These are phyloP conservation scores for Hymenochaete sp. DNA, from an alignment of 1,284 basidiomycete genomes.

Conservation along the genomic window DNA sequence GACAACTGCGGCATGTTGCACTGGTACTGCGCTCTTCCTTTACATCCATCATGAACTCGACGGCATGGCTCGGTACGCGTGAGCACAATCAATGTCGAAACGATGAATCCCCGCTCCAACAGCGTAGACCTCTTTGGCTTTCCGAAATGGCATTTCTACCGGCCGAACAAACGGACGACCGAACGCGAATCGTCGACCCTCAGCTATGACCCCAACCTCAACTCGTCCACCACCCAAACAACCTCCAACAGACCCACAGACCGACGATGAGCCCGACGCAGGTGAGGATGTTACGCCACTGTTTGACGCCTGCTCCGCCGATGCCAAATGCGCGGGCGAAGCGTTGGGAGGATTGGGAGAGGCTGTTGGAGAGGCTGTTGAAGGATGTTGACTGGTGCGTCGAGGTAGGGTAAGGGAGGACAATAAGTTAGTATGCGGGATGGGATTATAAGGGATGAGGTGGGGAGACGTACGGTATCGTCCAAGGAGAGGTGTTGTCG, in stretches of 20 bases:
- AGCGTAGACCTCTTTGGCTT: too few relatives aligned
- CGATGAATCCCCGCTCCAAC: too few relatives aligned
- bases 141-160: too few relatives aligned
- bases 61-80: too few relatives aligned
- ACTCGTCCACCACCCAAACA: conserved; percentile 26
- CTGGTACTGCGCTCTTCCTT: too few relatives aligned
- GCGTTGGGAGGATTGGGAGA: conserved; percentile 55
- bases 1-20: too few relatives aligned
- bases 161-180: too few relatives aligned
- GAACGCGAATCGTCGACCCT: too few relatives aligned
- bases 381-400: conserved; percentile 52
- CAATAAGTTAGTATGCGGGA: background rate
- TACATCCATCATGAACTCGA: too few relatives aligned
- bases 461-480: conserved; percentile 46
- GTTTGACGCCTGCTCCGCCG: conserved; percentile 53
- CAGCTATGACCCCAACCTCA: too few relatives aligned
- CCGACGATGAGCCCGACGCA: conserved; percentile 38
- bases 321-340: conserved; percentile 62
- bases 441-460: background rate
- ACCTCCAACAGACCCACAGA: conserved; percentile 39
- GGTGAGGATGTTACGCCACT: conserved; percentile 55
- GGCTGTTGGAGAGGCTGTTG: conserved; percentile 48
- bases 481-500: conserved; percentile 71
- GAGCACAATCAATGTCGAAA: too few relatives aligned
- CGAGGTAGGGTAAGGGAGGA: background rate